Evolutionary conservation across 1,139 yeast species (phyloP).

Genomic region (Kodamaea sp.): DNA sequence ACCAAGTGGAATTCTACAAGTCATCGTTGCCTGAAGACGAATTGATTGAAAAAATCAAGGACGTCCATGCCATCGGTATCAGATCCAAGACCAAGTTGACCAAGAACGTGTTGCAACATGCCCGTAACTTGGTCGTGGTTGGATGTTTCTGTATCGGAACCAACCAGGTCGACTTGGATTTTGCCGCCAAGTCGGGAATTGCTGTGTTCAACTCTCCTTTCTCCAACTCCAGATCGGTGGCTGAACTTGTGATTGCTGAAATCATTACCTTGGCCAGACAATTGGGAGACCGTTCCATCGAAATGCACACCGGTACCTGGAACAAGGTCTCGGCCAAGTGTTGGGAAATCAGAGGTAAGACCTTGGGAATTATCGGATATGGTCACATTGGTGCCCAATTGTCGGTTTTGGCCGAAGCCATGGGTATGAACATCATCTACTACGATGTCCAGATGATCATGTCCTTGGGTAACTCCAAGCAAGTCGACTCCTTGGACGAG

Average conservation of each 20-base stretch:
- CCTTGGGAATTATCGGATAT: conserved; percentile 94
- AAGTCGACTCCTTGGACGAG: conserved; percentile 82
- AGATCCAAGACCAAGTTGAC: conserved; percentile 94
- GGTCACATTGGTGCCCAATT: conserved; percentile 99
- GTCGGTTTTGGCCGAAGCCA: conserved; percentile 93
- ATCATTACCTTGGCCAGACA: conserved; percentile 94
- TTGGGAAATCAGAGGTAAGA: conserved; percentile 99
- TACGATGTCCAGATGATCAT: conserved; percentile 91
- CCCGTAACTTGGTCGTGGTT: conserved; percentile 83
- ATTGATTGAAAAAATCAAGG: conserved; percentile 88
- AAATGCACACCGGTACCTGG: conserved; percentile 97
- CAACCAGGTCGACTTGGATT: conserved; percentile 92
- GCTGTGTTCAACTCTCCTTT: conserved; percentile 99
- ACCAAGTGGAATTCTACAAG: conserved; percentile 94
- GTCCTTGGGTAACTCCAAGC: conserved; percentile 97
- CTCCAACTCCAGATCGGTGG: conserved; percentile 97
- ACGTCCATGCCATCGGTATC: conserved; percentile 96
- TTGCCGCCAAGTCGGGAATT: conserved; percentile 89
- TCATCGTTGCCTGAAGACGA: conserved; percentile 90
- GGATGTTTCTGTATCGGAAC: conserved; percentile 99
- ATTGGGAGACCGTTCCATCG: conserved; percentile 94
- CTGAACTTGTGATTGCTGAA: conserved; percentile 96
- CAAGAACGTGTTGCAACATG: conserved; percentile 74
- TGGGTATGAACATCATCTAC: conserved; percentile 97
- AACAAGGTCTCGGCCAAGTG: conserved; percentile 93